Percentiles rank a stretch among this genome's conserved stretches.
Conservation (phyloP, 495 filamentous ascomycete genomes). For the Neurospora sp. region DNA sequence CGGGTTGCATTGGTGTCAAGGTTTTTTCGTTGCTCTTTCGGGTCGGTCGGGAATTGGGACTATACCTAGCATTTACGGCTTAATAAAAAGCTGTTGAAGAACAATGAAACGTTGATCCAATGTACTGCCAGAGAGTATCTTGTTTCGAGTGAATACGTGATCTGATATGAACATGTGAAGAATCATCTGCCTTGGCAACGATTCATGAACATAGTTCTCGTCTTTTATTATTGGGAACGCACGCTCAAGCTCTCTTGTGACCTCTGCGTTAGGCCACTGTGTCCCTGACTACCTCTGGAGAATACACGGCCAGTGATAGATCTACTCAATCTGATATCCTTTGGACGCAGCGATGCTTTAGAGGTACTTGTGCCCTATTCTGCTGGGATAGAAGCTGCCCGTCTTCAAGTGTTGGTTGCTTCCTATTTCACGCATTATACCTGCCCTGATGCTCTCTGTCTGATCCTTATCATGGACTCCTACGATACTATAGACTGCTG, state of each 20-base stretch:
- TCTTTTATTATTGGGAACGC: not conserved
- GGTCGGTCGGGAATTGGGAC: constrained; percentile 33
- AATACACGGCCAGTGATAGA: not conserved
- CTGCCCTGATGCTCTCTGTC: not conserved
- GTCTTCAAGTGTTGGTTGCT: not conserved
- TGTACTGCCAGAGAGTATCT: constrained; percentile 9
- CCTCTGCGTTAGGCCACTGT: not conserved
- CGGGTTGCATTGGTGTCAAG: constrained; percentile 40
- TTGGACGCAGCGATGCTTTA: not conserved
- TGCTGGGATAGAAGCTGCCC: not conserved
- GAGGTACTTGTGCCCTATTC: not conserved
- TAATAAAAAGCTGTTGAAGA: constrained; percentile 37
- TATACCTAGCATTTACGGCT: constrained; percentile 30
- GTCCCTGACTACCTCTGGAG: not conserved
- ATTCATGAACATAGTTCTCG: not conserved
- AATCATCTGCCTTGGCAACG: not conserved
- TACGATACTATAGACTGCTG: not conserved
- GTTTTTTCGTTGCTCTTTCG: constrained; percentile 35
- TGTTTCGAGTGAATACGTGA: constrained; percentile 2
- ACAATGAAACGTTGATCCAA: constrained; percentile 29
- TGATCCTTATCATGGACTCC: too few species aligned
- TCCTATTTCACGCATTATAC: not conserved
- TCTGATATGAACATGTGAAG: not conserved
- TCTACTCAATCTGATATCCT: not conserved
- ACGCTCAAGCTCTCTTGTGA: not conserved